phyloP scores from a whole-genome alignment of 129 eudicot species.

The Centrapalus pauciflorus region DNA sequence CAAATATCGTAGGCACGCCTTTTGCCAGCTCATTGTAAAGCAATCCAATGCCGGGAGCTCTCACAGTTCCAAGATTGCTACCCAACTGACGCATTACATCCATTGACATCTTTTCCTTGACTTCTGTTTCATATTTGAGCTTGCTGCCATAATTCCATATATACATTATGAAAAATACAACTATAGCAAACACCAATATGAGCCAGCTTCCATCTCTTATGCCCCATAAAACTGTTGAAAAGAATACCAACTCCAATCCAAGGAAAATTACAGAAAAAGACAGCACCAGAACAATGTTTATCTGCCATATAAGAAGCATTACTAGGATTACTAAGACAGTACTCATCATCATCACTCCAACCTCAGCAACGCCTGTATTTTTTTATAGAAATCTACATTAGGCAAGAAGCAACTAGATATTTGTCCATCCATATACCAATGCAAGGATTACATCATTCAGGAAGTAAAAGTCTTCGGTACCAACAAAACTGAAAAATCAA shows the following conservation, averaged over 20 bases:
- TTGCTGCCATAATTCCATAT: conserved; percentile 97
- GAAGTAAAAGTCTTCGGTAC: not conserved
- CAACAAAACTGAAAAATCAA: too few species aligned
- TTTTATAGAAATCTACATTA: conserved; percentile 21
- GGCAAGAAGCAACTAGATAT: conserved; percentile 3
- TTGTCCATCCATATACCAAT: not conserved
- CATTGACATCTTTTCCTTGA: conserved; percentile 77
- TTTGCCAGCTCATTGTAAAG: conserved; percentile 89
- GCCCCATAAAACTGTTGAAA: conserved; percentile 77
- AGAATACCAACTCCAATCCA: conserved; percentile 69
- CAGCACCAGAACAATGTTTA: conserved; percentile 57
- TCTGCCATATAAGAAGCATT: conserved; percentile 99
- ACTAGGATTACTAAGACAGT: conserved; percentile 83
- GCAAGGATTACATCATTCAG: not conserved
- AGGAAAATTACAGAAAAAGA: conserved; percentile 55
- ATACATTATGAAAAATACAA: conserved; percentile 63
- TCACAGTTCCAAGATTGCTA: conserved; percentile 78
- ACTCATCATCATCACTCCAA: conserved; percentile 94
- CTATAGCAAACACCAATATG: conserved; percentile 61
- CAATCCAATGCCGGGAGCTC: conserved; percentile 97
- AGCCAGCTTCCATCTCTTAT: conserved; percentile 97
- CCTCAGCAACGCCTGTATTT: conserved; percentile 73
- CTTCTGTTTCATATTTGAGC: conserved; percentile 85
- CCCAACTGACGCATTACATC: conserved; percentile 79
- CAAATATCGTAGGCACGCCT: conserved; percentile 88